Evolutionary conservation across 257 asterid species (phyloP).

Genomic region (Pogostemon cablin): DNA sequence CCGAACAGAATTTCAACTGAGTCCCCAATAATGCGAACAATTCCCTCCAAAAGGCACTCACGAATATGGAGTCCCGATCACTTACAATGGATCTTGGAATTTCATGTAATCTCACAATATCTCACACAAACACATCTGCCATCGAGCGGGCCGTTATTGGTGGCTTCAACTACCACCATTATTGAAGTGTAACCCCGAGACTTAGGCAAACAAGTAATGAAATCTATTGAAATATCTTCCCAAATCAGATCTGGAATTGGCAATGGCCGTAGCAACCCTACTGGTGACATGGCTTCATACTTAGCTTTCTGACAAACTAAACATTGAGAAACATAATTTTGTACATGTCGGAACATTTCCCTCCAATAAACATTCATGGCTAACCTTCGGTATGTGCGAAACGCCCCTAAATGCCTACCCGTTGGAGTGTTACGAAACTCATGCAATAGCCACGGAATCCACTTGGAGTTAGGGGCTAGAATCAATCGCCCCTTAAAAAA

Average conservation of each 20-base stretch:
- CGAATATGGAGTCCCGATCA: background rate
- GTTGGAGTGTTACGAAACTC: background rate
- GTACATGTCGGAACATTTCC: too few relatives aligned
- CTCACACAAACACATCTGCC: background rate
- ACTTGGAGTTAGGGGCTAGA: background rate
- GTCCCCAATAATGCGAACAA: background rate
- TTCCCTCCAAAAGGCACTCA: too few relatives aligned
- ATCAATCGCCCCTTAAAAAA: background rate
- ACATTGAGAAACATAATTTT: too few relatives aligned
- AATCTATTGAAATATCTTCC: background rate
- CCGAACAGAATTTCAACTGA: background rate
- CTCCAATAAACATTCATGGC: too few relatives aligned
- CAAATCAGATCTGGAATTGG: too few relatives aligned
- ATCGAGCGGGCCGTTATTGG: background rate
- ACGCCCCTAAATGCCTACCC: background rate
- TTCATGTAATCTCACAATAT: too few relatives aligned
- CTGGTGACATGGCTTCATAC: too few relatives aligned
- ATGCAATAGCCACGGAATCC: background rate
- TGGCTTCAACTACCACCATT: background rate
- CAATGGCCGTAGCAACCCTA: too few relatives aligned
- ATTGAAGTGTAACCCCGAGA: background rate
- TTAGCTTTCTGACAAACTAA: too few relatives aligned
- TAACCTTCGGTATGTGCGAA: background rate
- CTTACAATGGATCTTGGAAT: too few relatives aligned
- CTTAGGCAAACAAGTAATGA: background rate